Percentiles rank a stretch among this genome's conserved stretches.
Conservation (phyloP, 768 basidiomycete genomes). For the Jaapia argillacea region DNA sequence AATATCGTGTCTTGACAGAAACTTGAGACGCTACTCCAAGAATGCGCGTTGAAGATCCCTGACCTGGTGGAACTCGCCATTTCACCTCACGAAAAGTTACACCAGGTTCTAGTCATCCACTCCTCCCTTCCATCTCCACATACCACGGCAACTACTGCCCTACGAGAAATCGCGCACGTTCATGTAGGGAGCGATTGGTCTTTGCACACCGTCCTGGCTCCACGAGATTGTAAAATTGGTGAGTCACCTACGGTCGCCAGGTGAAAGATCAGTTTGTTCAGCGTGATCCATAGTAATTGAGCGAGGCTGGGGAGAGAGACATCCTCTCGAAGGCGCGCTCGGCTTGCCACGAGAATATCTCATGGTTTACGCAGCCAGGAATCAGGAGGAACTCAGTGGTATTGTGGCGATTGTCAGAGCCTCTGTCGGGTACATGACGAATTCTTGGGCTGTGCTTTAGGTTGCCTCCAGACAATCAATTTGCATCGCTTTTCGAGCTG, state of each 20-base stretch:
- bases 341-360: conserved; percentile 15
- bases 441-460: not conserved
- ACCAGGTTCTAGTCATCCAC: conserved; percentile 12
- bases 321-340: conserved; percentile 13
- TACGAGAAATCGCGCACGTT: conserved; percentile 16
- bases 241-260: conserved; percentile 1
- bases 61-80: conserved; percentile 10
- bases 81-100: conserved; percentile 12
- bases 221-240: conserved; percentile 18
- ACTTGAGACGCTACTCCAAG: conserved; percentile 9
- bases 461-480: no score
- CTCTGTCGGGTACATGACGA: conserved; percentile 15
- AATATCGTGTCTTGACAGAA: conserved; percentile 8
- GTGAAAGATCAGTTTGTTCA: not conserved
- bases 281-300: conserved; percentile 11
- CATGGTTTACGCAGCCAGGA: conserved; percentile 18
- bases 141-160: conserved; percentile 7
- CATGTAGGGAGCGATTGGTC: conserved; percentile 15
- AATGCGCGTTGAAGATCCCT: conserved; percentile 10
- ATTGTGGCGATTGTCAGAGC: conserved; percentile 15
- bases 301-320: conserved; percentile 19
- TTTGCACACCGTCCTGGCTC: conserved; percentile 15
- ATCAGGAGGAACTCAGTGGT: conserved; percentile 16
- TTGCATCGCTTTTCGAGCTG: no score
- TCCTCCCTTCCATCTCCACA: conserved; percentile 13